Conservation (phyloP, 306 rosid species). For the Quercus dentata region DNA sequence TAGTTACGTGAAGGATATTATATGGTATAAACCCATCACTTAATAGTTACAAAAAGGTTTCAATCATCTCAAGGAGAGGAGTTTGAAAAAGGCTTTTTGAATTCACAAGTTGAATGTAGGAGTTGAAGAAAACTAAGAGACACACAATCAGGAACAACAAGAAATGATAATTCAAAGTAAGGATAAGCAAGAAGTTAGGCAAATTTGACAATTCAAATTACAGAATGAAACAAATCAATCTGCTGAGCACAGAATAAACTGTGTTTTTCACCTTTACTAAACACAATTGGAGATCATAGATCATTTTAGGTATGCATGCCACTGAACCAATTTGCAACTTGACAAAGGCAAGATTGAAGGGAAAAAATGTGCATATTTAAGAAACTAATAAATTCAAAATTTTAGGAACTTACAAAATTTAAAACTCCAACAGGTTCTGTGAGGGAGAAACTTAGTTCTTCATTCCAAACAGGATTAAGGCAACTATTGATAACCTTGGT, state of each 20-base stretch:
- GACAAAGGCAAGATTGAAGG: neutral
- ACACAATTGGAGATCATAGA: neutral
- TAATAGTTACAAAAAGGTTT: neutral
- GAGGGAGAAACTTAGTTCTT: slow-evolving; percentile 72
- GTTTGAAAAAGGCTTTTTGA: neutral
- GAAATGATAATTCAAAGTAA: neutral
- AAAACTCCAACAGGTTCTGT: slow-evolving; percentile 64
- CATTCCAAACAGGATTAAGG: slow-evolving; percentile 97
- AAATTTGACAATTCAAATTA: neutral
- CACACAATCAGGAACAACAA: neutral
- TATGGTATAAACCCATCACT: neutral
- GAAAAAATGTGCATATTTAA: neutral
- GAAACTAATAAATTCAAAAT: slow-evolving; percentile 1
- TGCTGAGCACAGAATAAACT: neutral
- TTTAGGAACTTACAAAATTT: slow-evolving; percentile 58
- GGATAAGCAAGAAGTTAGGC: neutral
- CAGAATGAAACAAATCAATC: neutral
- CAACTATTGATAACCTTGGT: slow-evolving; percentile 92
- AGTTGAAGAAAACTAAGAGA: neutral
- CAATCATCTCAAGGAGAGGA: neutral
- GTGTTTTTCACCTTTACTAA: neutral
- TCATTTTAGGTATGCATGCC: neutral
- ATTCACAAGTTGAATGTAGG: neutral
- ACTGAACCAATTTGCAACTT: neutral
- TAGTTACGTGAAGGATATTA: neutral